phyloP scores from a whole-genome alignment of 768 basidiomycete genomes.

The Termitomyces sp. region DNA sequence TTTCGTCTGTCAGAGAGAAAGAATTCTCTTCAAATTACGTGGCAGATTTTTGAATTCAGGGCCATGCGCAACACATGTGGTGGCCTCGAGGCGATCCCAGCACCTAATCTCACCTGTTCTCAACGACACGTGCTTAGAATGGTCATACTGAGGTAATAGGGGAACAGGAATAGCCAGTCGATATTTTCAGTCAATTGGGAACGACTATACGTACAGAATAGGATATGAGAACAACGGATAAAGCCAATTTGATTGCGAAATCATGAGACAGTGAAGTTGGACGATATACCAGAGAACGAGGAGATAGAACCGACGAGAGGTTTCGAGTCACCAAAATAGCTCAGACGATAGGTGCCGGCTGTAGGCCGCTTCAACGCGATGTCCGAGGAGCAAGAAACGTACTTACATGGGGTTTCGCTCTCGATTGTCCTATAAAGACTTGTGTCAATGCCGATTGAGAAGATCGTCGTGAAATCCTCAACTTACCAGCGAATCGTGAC shows the following conservation, averaged over 20 bases:
- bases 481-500: conserved; percentile 64
- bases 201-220: conserved; percentile 1
- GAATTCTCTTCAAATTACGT: background rate
- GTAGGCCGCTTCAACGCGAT: conserved; percentile 3
- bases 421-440: conserved; percentile 51
- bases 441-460: conserved; percentile 2
- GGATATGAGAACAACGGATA: background rate
- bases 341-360: conserved; percentile 69
- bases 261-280: conserved; percentile 53
- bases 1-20: conserved; percentile 1
- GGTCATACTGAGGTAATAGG: background rate
- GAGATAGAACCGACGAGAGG: conserved; percentile 55
- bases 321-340: conserved; percentile 76
- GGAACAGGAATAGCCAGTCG: background rate
- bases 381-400: background rate
- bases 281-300: conserved; percentile 57
- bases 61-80: conserved; percentile 24
- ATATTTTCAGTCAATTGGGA: background rate
- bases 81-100: conserved; percentile 27
- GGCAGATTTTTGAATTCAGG: conserved; percentile 12
- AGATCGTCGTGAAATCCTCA: background rate
- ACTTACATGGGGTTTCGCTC: conserved; percentile 46
- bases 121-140: background rate
- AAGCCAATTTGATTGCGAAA: conserved; percentile 1
- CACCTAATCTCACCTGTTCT: conserved; percentile 4